Percentiles rank a stretch among this genome's conserved stretches.
These are phyloP conservation scores for Phlyctochytrium bullatum DNA, from an alignment of 192 early-diverging fungal genomes.

Conservation along the genomic window DNA sequence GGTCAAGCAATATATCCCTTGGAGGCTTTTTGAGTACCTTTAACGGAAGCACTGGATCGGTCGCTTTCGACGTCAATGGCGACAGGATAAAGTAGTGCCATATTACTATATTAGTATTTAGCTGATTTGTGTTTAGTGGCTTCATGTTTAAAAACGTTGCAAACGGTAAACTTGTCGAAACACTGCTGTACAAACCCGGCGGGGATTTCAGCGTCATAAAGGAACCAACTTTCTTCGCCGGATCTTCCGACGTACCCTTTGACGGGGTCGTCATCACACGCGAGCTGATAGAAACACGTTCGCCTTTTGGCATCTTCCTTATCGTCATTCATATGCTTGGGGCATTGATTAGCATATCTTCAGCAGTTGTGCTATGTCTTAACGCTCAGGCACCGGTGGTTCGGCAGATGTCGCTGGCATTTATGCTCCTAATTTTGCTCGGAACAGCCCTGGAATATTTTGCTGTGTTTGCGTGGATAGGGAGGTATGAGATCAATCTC, in stretches of 20 bases:
- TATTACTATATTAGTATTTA: not conserved
- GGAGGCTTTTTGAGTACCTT: not conserved
- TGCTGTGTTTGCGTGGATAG: not conserved
- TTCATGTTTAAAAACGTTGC: not conserved
- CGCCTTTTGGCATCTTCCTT: not conserved
- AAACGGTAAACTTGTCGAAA: not conserved
- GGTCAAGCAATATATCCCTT: not conserved
- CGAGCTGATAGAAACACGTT: not conserved
- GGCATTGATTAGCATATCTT: not conserved
- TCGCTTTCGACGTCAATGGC: not conserved
- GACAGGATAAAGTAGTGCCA: not conserved
- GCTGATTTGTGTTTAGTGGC: conserved; percentile 1
- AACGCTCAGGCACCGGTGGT: not conserved
- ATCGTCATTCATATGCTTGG: not conserved
- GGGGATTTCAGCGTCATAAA: not conserved
- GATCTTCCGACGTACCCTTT: not conserved
- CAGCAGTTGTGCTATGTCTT: not conserved
- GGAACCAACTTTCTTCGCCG: not conserved
- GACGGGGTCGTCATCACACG: not conserved
- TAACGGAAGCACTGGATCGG: not conserved
- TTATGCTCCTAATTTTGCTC: not conserved
- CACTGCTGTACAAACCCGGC: not conserved
- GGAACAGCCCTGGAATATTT: not conserved
- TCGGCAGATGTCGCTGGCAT: not conserved
- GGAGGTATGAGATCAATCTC: not conserved